Evolutionary conservation across 225 moss, liverwort and hornwort genomes (phyloP).

Genomic region (Thuidium tamariscinum): DNA sequence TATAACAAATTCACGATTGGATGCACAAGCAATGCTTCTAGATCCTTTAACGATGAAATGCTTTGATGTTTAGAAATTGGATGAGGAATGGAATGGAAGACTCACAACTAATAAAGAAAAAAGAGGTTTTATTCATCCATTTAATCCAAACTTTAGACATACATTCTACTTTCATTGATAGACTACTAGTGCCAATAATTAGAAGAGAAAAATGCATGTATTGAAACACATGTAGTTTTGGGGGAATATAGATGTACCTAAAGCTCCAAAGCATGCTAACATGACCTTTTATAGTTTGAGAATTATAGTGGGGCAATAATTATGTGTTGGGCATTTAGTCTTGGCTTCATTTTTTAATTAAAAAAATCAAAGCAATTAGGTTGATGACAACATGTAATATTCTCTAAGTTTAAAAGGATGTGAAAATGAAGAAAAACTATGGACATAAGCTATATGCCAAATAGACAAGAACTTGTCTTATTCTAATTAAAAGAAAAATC

Average conservation of each 20-base stretch:
- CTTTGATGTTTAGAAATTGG: no score
- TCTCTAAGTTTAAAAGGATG: background rate
- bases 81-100: no score
- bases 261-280: fast-evolving
- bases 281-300: background rate
- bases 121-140: background rate
- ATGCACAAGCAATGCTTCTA: fast-evolving
- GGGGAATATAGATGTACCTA: background rate
- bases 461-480: no score
- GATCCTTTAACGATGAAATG: background rate
- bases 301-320: fast-evolving
- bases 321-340: fast-evolving
- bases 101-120: no score
- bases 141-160: background rate
- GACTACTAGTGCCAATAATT: background rate
- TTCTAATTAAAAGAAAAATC: no score
- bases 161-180: background rate
- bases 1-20: background rate
- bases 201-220: background rate
- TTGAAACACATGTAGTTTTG: background rate
- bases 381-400: background rate
- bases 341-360: background rate
- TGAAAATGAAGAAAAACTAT: background rate
- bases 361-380: no score
- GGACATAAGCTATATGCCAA: no score